A percentile compares a stretch with the other conserved stretches of the same genome.
phyloP scores from a whole-genome alignment of 2,329 filamentous ascomycete genomes.

The Pseudogymnoascus sp. region DNA sequence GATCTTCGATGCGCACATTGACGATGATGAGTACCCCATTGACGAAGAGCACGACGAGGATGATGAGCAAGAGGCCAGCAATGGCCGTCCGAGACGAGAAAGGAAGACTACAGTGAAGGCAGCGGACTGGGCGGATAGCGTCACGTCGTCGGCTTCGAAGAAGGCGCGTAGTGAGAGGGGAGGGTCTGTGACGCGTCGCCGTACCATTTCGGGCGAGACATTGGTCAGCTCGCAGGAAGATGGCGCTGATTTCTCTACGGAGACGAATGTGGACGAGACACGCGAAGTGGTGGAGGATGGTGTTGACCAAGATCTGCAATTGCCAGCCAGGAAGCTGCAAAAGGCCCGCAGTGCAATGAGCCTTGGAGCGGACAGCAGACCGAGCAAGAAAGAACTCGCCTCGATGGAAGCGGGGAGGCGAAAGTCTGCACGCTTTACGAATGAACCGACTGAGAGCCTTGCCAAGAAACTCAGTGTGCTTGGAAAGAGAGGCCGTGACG shows the following conservation, averaged over 20 bases:
- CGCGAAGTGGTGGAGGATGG: conserved; percentile 29
- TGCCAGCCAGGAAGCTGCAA: conserved; percentile 33
- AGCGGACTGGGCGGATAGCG: neutral
- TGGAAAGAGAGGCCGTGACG: conserved; percentile 52
- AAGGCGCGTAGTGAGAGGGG: neutral
- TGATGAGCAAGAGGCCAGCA: neutral
- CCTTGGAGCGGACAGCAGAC: conserved; percentile 18
- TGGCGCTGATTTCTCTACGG: conserved; percentile 21
- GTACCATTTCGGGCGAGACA: conserved; percentile 37
- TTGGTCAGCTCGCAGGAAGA: conserved; percentile 25
- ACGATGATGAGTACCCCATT: neutral
- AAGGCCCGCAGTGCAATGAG: conserved; percentile 26
- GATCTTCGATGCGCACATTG: conserved; percentile 19
- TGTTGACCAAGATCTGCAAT: conserved; percentile 39
- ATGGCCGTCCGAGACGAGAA: neutral
- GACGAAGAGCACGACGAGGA: neutral
- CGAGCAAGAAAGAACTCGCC: conserved; percentile 20
- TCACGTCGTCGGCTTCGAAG: neutral
- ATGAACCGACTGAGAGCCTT: conserved; percentile 35
- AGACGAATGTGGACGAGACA: conserved; percentile 22
- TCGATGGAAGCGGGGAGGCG: conserved; percentile 24
- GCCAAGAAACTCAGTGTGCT: conserved; percentile 44
- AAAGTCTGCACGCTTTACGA: conserved; percentile 36
- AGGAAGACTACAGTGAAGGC: conserved; percentile 45
- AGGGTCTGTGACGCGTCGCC: conserved; percentile 29